A percentile compares a stretch with the other conserved stretches of the same genome.
phyloP scores from a whole-genome alignment of 164 flowering plant species.

The Aristolochia contorta region DNA sequence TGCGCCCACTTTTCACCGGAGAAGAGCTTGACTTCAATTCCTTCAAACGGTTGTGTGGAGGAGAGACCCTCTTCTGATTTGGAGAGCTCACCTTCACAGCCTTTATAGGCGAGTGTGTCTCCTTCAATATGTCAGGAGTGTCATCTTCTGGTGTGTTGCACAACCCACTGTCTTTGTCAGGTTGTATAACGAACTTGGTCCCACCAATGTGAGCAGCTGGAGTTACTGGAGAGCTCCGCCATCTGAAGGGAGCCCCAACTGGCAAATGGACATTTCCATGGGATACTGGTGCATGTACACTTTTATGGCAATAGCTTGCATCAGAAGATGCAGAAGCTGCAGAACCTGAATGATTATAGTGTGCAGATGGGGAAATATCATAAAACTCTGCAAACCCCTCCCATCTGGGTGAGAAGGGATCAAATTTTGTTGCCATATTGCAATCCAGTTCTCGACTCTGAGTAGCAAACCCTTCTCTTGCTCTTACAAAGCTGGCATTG shows the following conservation, averaged over 20 bases:
- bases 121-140: slow-evolving; percentile 48
- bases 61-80: slow-evolving; percentile 57
- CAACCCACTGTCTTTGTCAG: slow-evolving; percentile 20
- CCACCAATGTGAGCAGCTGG: slow-evolving; percentile 24
- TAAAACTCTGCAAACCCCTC: slow-evolving; percentile 15
- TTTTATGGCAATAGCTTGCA: slow-evolving; percentile 11
- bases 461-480: slow-evolving; percentile 15
- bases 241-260: slow-evolving; percentile 20
- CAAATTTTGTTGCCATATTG: slow-evolving; percentile 4
- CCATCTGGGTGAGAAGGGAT: slow-evolving; percentile 18
- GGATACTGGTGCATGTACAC: slow-evolving; percentile 13
- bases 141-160: slow-evolving; percentile 35
- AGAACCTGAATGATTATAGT: slow-evolving; percentile 13
- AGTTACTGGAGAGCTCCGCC: slow-evolving; percentile 40
- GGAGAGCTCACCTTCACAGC: slow-evolving; percentile 59
- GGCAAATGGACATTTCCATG: background rate
- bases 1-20: slow-evolving; percentile 49
- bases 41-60: slow-evolving; percentile 34
- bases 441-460: slow-evolving; percentile 12
- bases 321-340: slow-evolving; percentile 25
- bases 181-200: slow-evolving; percentile 11
- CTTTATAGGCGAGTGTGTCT: slow-evolving; percentile 26
- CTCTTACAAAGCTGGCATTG: slow-evolving; percentile 13
- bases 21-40: slow-evolving; percentile 39
- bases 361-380: slow-evolving; percentile 17